Evolutionary conservation across 139 green algal species (phyloP), one percentile per base, ranked within the genome.

Genomic region (Spirogloea muscicola): DNA sequence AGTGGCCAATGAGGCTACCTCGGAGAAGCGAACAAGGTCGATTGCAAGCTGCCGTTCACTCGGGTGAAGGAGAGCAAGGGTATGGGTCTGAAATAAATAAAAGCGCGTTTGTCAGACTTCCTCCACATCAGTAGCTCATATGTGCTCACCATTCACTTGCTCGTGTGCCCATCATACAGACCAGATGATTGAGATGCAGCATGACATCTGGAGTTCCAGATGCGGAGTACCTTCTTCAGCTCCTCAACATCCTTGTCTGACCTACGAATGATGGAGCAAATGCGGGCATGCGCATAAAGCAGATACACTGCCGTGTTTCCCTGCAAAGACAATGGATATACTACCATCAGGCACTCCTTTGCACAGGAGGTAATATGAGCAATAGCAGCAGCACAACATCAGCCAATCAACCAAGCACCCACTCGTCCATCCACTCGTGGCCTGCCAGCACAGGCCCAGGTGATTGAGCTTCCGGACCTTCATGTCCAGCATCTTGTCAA

Each of bases 291-390:
- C 6, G 93, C 90, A 77, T 98, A 98, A 67, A 96, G 86, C 74
- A 98, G 86, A 87, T 98, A 98, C 34, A 98, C 93, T 0, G 94
- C 94, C 1, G 94, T 98, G 87, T 98, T 96, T 76, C 94, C 94
- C 77, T 89, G 69, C 16, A 74, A 72, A 34, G 16, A 16, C 63
- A n/a, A 63, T 63, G 57, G 57, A 66, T 63, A 60, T 18, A 66
- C n/a, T n/a, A n/a, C n/a, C 46, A 55, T 55, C 21, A 21, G 21
- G 46, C 21, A 55, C 46, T 31, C 21, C 46, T 31, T 31, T 55
- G 46, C 21, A 55, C 46, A 55, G 46, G 21, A 55, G 21, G 21
- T 55, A 55, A 31, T 55, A 21, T 55, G 46, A 55, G 46, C 46
- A 55, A n/a, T n/a, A n/a, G n/a, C n/a, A n/a, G n/a, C n/a, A n/a